These are phyloP conservation scores for Xerophyta viscosa DNA, from an alignment of 106 monocot species.

Conservation along the genomic window DNA sequence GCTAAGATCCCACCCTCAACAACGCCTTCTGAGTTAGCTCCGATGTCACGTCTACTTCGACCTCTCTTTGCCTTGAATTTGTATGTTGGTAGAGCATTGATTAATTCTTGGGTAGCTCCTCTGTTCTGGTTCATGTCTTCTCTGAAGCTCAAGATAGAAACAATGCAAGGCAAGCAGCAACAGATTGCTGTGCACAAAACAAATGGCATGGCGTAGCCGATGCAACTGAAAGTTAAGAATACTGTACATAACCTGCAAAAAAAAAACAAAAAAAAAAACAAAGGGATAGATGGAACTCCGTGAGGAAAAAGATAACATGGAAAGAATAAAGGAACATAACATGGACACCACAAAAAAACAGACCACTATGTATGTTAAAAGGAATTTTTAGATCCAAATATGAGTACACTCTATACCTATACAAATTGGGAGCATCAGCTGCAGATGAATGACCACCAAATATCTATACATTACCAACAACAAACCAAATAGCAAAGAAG, in stretches of 20 bases:
- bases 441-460: conserved; percentile 77
- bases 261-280: too few species aligned
- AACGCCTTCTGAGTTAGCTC: conserved; percentile 12
- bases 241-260: conserved; percentile 59
- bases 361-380: too few species aligned
- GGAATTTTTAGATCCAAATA: too few species aligned
- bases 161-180: conserved; percentile 71
- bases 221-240: conserved; percentile 66
- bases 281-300: too few species aligned
- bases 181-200: conserved; percentile 60
- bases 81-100: conserved; percentile 41
- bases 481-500: conserved; percentile 98
- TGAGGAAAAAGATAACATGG: conserved; percentile 4
- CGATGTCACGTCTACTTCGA: conserved; percentile 11
- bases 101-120: conserved; percentile 46
- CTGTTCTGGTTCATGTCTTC: conserved; percentile 37
- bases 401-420: too few species aligned
- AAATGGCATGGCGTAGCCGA: conserved; percentile 71
- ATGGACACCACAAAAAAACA: too few species aligned
- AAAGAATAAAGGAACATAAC: too few species aligned
- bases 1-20: conserved; percentile 49
- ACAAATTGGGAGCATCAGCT: conserved; percentile 79
- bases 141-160: conserved; percentile 57
- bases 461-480: conserved; percentile 94
- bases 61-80: conserved; percentile 34